These are phyloP conservation scores for Phaeophleospora eucalypticola DNA, from an alignment of 2,329 filamentous ascomycete species.

Conservation along the genomic window DNA sequence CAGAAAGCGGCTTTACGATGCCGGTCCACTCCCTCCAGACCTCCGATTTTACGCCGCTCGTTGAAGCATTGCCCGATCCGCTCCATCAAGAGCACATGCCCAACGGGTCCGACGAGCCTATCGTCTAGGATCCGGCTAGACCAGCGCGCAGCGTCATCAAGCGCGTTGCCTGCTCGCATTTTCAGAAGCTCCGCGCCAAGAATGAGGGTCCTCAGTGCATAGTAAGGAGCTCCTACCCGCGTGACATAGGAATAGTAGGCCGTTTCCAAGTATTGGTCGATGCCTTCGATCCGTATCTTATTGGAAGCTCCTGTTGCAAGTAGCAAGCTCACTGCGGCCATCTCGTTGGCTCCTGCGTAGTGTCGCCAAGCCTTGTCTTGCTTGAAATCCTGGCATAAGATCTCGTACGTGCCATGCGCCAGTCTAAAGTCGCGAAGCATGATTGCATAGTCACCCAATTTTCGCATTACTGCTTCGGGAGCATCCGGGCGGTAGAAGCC, in stretches of 20 bases:
- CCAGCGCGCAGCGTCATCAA: slow-evolving; percentile 87
- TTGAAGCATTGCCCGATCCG: slow-evolving; percentile 80
- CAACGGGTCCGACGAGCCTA: slow-evolving; percentile 67
- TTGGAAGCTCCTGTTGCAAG: slow-evolving; percentile 69
- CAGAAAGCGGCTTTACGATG: slow-evolving; percentile 84
- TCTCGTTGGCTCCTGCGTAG: slow-evolving; percentile 90
- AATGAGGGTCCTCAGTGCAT: slow-evolving; percentile 71
- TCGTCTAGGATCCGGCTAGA: slow-evolving; percentile 74
- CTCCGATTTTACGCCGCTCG: slow-evolving; percentile 62
- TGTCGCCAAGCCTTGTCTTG: slow-evolving; percentile 97
- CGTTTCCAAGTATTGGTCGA: slow-evolving; percentile 84
- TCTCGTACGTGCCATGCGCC: slow-evolving; percentile 84
- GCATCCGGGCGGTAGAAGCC: slow-evolving; percentile 82
- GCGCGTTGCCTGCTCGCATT: slow-evolving; percentile 70
- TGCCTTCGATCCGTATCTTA: slow-evolving; percentile 72
- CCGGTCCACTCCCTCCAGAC: slow-evolving; percentile 65
- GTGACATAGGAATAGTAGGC: slow-evolving; percentile 91
- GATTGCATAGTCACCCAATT: slow-evolving; percentile 89
- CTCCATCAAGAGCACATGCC: slow-evolving; percentile 80
- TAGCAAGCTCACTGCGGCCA: slow-evolving; percentile 81
- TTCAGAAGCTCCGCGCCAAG: slow-evolving; percentile 78
- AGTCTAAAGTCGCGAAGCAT: slow-evolving; percentile 97
- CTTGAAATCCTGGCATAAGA: slow-evolving; percentile 81
- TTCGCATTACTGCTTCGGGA: slow-evolving; percentile 86
- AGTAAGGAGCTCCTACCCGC: slow-evolving; percentile 73